Percentiles rank a stretch among this genome's conserved stretches.
phyloP scores from a whole-genome alignment of 345 rosid species.

The Ceriops decandra region DNA sequence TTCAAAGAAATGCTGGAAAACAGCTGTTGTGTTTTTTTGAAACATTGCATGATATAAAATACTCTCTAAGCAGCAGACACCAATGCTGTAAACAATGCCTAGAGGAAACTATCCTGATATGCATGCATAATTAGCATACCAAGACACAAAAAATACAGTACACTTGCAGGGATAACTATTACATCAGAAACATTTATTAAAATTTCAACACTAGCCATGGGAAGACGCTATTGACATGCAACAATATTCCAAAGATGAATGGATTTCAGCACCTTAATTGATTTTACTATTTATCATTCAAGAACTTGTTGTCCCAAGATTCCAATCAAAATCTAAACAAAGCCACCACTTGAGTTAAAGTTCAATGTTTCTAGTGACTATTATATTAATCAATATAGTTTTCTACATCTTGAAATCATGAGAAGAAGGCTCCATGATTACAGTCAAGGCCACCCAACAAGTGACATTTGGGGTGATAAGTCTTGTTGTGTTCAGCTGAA shows the following conservation, averaged over 20 bases:
- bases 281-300: too few relatives aligned
- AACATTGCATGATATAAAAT: not conserved
- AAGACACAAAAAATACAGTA: not conserved
- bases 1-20: slow-evolving; percentile 9
- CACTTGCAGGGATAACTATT: not conserved
- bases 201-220: not conserved
- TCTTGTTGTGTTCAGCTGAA: not conserved
- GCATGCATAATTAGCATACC: not conserved
- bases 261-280: too few relatives aligned
- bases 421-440: slow-evolving; percentile 2
- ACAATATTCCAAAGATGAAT: not conserved
- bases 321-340: not conserved
- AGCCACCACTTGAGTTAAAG: not conserved
- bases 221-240: not conserved
- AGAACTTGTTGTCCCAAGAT: not conserved
- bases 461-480: not conserved
- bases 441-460: not conserved
- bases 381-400: not conserved
- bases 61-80: not conserved
- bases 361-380: not conserved
- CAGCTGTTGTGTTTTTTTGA: not conserved
- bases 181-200: not conserved
- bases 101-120: not conserved
- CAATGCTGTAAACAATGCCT: not conserved
- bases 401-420: not conserved